Evolutionary conservation across 192 early-diverging fungal species (phyloP), one percentile per base, ranked within the genome.

Genomic region (Radiomyces spectabilis): DNA sequence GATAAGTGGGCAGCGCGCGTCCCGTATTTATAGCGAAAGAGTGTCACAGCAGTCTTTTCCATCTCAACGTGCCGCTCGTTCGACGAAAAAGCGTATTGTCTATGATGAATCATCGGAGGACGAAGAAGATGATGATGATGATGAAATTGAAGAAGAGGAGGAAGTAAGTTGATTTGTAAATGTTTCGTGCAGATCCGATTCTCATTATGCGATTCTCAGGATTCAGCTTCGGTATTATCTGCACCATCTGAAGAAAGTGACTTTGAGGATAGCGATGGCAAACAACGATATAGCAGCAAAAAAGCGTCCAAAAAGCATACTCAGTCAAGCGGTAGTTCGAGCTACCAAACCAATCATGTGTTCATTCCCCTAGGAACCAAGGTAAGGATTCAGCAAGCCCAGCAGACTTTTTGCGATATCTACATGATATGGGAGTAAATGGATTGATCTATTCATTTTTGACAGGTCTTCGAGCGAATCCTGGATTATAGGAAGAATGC

Each of bases 341-440:
- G 18, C 21, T 55, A 25, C 24, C 32, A 55, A 32, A 55, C 32
- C 13, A 55, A 43, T 8, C 39, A 33, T 29, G 79, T 81, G 0
- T 58, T 76, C 19, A 77, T 81, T 18, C 79, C 79, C 0, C 76
- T 81, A 74, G 72, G 66, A 8, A 55, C 68, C 13, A 69, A 59
- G 29, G 66, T 54, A 54, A 18, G n/a, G 9, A n/a, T n/a, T n/a
- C n/a, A n/a, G n/a, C n/a, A n/a, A n/a, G n/a, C n/a, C n/a, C n/a
- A n/a, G n/a, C n/a, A n/a, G n/a, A n/a, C n/a, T n/a, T n/a, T n/a
- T n/a, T n/a, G n/a, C n/a, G n/a, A n/a, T n/a, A n/a, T n/a, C n/a
- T n/a, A n/a, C n/a, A n/a, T n/a, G n/a, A n/a, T n/a, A n/a, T n/a
- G n/a, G n/a, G n/a, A n/a, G n/a, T n/a, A n/a, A n/a, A n/a, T n/a